Evolutionary conservation across 148 eudicot species (phyloP).

Genomic region (Fallopia convolvulus): DNA sequence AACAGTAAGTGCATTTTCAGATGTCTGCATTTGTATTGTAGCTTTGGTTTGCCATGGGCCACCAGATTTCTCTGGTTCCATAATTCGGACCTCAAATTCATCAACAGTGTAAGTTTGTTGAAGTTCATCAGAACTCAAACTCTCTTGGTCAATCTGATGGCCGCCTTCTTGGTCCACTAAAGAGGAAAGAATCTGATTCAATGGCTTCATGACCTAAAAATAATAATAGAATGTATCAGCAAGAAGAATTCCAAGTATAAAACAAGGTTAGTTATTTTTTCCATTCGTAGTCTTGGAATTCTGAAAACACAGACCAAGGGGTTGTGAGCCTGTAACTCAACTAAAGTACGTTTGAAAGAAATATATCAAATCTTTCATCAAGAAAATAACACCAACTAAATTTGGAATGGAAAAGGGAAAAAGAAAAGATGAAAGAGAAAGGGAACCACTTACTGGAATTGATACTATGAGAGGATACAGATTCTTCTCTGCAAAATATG

Average conservation of each 20-base stretch:
- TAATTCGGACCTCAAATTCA: conserved; percentile 84
- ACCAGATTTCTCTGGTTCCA: conserved; percentile 89
- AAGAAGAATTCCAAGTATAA: background rate
- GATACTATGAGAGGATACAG: conserved; percentile 88
- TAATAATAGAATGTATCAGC: background rate
- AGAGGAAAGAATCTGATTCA: conserved; percentile 91
- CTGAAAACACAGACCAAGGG: background rate
- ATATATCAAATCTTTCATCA: background rate
- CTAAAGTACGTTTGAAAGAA: background rate
- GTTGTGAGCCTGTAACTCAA: background rate
- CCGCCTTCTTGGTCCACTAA: conserved; percentile 84
- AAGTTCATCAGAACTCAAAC: conserved; percentile 49
- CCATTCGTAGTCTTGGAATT: background rate
- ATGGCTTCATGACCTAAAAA: conserved; percentile 72
- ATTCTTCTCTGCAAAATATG: conserved; percentile 92
- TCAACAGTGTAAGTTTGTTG: conserved; percentile 64
- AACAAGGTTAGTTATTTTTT: background rate
- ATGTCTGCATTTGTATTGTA: conserved; percentile 91
- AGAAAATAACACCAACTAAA: background rate
- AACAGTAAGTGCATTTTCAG: conserved; percentile 90
- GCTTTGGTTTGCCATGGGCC: conserved; percentile 93
- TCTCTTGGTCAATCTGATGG: conserved; percentile 76
- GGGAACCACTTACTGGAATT: conserved; percentile 59
- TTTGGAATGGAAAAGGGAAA: background rate
- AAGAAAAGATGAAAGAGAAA: background rate